These are phyloP conservation scores for Akanthomyces uredinophilus DNA, from an alignment of 2,329 filamentous ascomycete species.

Conservation along the genomic window DNA sequence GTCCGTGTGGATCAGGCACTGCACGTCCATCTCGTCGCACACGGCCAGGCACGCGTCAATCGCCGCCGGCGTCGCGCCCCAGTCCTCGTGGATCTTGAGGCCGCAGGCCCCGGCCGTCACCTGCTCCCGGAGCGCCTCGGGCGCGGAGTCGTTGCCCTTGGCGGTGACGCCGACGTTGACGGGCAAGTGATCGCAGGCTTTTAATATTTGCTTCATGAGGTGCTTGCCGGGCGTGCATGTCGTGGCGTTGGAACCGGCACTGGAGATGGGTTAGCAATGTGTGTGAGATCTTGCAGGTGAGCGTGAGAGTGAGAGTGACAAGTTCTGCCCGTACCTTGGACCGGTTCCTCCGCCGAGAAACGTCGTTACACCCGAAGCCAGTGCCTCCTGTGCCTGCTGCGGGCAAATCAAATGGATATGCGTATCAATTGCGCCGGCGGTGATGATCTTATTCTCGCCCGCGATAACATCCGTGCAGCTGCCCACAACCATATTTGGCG, in stretches of 20 bases:
- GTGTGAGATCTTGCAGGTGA: not conserved
- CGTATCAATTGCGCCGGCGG: slow-evolving; percentile 81
- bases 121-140: slow-evolving; percentile 70
- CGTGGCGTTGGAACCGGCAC: slow-evolving; percentile 55
- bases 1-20: slow-evolving; percentile 92
- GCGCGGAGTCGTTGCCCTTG: slow-evolving; percentile 81
- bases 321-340: slow-evolving; percentile 71
- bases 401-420: slow-evolving; percentile 96
- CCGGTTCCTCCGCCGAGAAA: slow-evolving; percentile 86
- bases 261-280: not conserved
- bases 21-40: slow-evolving; percentile 87
- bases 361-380: slow-evolving; percentile 83
- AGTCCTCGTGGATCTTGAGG: slow-evolving; percentile 93
- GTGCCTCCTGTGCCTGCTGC: slow-evolving; percentile 78
- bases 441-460: slow-evolving; percentile 84
- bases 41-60: slow-evolving; percentile 83
- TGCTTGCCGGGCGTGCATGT: slow-evolving; percentile 86
- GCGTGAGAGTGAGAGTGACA: not conserved
- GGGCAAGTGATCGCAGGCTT: slow-evolving; percentile 75
- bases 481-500: slow-evolving; percentile 73
- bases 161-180: slow-evolving; percentile 88
- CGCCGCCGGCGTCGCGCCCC: slow-evolving; percentile 84
- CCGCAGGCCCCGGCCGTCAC: slow-evolving; percentile 79
- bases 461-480: slow-evolving; percentile 89
- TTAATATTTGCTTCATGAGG: slow-evolving; percentile 83